Percentiles rank a stretch among this genome's conserved stretches.
phyloP scores from a whole-genome alignment of 805 yeast species.

The Ogataea ganodermae region DNA sequence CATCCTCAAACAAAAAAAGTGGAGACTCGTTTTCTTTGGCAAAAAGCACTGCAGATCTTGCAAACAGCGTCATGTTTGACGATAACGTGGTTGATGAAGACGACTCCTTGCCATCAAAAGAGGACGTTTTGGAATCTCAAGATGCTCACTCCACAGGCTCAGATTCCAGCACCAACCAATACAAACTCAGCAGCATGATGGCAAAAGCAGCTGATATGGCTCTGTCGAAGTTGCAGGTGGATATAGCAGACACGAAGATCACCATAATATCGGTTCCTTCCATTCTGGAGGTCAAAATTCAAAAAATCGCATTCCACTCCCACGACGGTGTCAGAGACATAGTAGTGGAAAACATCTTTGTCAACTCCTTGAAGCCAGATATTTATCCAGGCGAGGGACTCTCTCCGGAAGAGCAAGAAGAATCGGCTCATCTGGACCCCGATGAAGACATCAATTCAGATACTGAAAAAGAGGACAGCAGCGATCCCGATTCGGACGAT shows the following conservation, averaged over 20 bases:
- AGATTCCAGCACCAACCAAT: conserved; percentile 15
- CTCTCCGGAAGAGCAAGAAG: conserved; percentile 11
- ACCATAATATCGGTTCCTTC: conserved; percentile 50
- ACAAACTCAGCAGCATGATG: conserved; percentile 57
- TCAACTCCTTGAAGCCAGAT: conserved; percentile 44
- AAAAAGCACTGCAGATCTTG: conserved; percentile 74
- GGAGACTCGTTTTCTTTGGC: conserved; percentile 52
- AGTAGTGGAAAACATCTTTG: conserved; percentile 40
- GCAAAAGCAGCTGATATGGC: conserved; percentile 68
- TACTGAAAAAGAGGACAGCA: conserved; percentile 29
- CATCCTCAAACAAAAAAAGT: conserved; percentile 30
- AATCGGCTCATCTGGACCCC: conserved; percentile 4
- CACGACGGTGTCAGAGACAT: conserved; percentile 49
- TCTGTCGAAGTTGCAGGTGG: conserved; percentile 57
- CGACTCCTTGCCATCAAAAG: conserved; percentile 15
- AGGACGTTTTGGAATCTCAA: neutral
- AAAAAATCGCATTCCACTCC: conserved; percentile 38
- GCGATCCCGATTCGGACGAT: conserved; percentile 32
- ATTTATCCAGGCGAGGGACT: conserved; percentile 34
- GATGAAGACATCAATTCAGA: conserved; percentile 15
- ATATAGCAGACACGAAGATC: conserved; percentile 47
- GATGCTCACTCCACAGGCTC: conserved; percentile 14
- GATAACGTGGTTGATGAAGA: conserved; percentile 40
- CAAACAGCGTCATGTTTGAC: conserved; percentile 55
- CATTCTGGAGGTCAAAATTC: conserved; percentile 39